Evolutionary conservation across 176 grass and related monocot species (phyloP), one percentile per base, ranked within the genome.

Genomic region (Phoenix dactylifera): DNA sequence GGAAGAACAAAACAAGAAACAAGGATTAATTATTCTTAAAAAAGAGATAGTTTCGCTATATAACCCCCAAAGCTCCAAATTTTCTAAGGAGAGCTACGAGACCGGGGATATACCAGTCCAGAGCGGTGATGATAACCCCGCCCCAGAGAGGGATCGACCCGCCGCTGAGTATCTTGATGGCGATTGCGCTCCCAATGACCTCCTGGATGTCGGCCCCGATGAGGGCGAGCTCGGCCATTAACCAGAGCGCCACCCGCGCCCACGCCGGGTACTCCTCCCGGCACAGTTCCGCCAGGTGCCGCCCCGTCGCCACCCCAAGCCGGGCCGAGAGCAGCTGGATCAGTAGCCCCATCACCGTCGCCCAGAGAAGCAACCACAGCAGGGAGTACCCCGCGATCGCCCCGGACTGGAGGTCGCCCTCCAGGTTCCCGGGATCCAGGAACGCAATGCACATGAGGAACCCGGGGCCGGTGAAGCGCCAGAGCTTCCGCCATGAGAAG

Each of bases 371-470:
- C 39, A 95, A 82, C 89, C 89, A 95, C 14, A 95, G 76, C 52
- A 95, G 79, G 54, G 87, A 81, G 73, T 80, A 95, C 26, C 89
- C 89, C 0, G 89, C 82, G 35, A 83, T 86, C 2, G 89, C 89
- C 4, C 89, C 89, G 1, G 89, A 85, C 84, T 95, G 89, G 72
- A 95, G 89, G 56, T 95, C 85, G 15, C 85, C 89, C 62, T 95
- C 89, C 44, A 95, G 79, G 76, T 95, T 95, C 0, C 89, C 89
- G 4, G 90, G 89, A 66, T 95, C 90, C 44, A 95, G 79, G 67
- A 95, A 95, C 1, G 79, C 90, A 69, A 95, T 95, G 85, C 82
- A 95, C 90, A 95, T 95, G 63, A 95, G 90, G 62, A 95, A 95
- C 0, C 90, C 90, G 0, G 90, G 90, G 0, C 90, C 90, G 29